Evolutionary conservation across 1,139 yeast species (phyloP), one percentile per base, ranked within the genome.

Genomic region (Blastobotrys serpentis): DNA sequence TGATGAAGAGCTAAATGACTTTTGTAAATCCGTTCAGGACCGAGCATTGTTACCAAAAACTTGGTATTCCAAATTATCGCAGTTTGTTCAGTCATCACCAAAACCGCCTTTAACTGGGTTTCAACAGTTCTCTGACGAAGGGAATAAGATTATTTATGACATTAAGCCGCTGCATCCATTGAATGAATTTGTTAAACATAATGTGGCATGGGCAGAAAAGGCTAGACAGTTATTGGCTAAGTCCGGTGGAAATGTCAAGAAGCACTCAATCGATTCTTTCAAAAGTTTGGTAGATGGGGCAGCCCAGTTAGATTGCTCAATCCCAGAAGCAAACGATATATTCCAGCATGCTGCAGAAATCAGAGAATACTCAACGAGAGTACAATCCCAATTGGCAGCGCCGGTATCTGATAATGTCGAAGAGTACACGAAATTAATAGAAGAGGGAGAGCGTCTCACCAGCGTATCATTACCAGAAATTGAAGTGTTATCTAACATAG

Each of bases 271-370:
- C 2, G 59, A 57, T 4, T 56, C 59, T 17, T 58, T 76, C 30
- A 68, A 71, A 45, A 46, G 45, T 2, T 58, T 85, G 19, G 62
- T 83, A 5, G 71, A 69, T 8, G 72, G 71, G 44, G 76, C 83
- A 5, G 77, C 81, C 1, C 57, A 63, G 0, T 60, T 83, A 46
- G 75, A 77, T 19, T 78, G 84, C 50, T 64, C 73, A 2, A 70
- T 81, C 32, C 73, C 79, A 1, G 92, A 84, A 60, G 72, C 81
- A 50, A 82, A 77, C n/a, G 82, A 77, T 56, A 65, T 85, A 6
- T 54, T 75, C 8, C 84, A 78, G 52, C 73, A 82, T 46, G 75
- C 76, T 18, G 65, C 61, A 32, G 85, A 81, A 55, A 74, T 85
- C 42, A 74, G 72, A 46, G 73, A 73, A 44, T 85, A 76, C 62